These are phyloP conservation scores for Dryas octopetala DNA, from an alignment of 306 rosid species.

Conservation along the genomic window DNA sequence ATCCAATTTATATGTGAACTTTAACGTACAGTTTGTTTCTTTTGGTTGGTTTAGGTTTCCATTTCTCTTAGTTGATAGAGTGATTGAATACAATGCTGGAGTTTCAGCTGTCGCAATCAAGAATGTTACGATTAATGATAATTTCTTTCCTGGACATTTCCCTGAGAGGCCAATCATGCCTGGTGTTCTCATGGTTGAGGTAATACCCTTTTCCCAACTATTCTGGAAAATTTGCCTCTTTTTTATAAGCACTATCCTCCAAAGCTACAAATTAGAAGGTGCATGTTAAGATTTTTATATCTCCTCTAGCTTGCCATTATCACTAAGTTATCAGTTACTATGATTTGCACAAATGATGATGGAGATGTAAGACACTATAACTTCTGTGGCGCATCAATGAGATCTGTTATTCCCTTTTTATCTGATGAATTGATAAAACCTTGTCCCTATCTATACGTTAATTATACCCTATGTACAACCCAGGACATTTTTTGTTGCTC, in stretches of 20 bases:
- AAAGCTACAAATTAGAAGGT: not conserved
- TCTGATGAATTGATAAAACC: not conserved
- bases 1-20: not conserved
- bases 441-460: no score
- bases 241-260: no score
- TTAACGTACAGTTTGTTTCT: not conserved
- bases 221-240: no score
- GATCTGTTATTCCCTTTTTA: not conserved
- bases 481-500: not conserved
- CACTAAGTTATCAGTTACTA: not conserved
- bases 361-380: not conserved
- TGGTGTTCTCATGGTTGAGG: constrained; percentile 97
- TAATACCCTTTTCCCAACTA: constrained; percentile 16
- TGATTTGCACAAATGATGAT: not conserved
- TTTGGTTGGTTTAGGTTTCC: constrained; percentile 63
- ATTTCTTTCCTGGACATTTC: constrained; percentile 95
- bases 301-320: no score
- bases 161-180: constrained; percentile 98
- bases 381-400: no score
- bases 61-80: constrained; percentile 92
- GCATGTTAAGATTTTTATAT: no score
- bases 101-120: constrained; percentile 53
- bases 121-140: constrained; percentile 77
- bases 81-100: constrained; percentile 46
- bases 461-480: no score